Percentiles rank a stretch among this genome's conserved stretches.
These are phyloP conservation scores for Tetrapyrgos nigripes DNA, from an alignment of 1,284 basidiomycete species.

Conservation along the genomic window DNA sequence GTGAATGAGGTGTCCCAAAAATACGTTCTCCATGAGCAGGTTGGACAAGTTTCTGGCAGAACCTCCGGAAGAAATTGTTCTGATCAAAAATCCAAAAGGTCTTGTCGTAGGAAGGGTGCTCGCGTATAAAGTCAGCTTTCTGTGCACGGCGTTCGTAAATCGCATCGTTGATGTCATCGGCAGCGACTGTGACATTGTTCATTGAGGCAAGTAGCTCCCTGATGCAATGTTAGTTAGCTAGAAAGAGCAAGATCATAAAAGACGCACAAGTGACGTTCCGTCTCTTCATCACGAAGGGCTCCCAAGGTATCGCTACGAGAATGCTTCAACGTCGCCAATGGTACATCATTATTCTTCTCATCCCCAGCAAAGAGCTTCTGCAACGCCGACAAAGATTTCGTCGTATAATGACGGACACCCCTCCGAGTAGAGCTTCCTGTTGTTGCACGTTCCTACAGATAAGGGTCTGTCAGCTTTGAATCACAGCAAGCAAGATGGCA, in stretches of 20 bases:
- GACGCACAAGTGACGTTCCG: slow-evolving; percentile 74
- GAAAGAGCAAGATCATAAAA: background rate
- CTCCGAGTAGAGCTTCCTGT: slow-evolving; percentile 20
- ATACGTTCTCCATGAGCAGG: slow-evolving; percentile 89
- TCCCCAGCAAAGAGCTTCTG: slow-evolving; percentile 75
- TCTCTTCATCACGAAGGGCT: slow-evolving; percentile 61
- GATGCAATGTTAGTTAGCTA: slow-evolving; percentile 9
- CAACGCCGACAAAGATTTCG: slow-evolving; percentile 63
- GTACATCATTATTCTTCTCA: slow-evolving; percentile 60
- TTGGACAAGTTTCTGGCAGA: slow-evolving; percentile 87
- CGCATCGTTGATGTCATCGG: slow-evolving; percentile 65
- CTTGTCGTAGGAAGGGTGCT: slow-evolving; percentile 91
- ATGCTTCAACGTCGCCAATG: slow-evolving; percentile 61
- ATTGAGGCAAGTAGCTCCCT: slow-evolving; percentile 74
- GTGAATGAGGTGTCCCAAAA: slow-evolving; percentile 75
- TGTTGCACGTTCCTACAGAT: slow-evolving; percentile 6
- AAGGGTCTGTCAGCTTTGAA: slow-evolving; percentile 1
- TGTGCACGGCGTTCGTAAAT: slow-evolving; percentile 79
- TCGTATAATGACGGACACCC: slow-evolving; percentile 54
- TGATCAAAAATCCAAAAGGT: slow-evolving; percentile 93
- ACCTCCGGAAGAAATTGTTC: slow-evolving; percentile 73
- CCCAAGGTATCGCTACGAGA: slow-evolving; percentile 49
- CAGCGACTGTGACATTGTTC: slow-evolving; percentile 53
- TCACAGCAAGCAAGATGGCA: slow-evolving; percentile 1
- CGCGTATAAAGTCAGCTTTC: slow-evolving; percentile 88